Evolutionary conservation across 2,329 filamentous ascomycete genomes (phyloP).

Genomic region (Xylaria sp.): DNA sequence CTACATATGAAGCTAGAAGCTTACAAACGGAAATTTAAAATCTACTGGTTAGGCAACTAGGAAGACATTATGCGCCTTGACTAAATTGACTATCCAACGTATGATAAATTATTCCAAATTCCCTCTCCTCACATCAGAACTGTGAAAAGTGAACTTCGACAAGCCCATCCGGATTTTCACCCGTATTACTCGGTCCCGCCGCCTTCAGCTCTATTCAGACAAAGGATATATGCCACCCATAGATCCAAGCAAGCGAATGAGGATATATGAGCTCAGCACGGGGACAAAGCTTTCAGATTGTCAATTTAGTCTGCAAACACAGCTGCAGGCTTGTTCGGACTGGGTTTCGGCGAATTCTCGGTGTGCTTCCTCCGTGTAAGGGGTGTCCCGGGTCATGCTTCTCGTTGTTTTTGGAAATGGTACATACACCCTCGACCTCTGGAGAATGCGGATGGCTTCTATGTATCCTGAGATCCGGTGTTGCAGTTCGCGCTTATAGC

Average conservation of each 20-base stretch:
- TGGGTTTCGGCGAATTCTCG: not conserved
- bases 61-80: slow-evolving; percentile 14
- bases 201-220: too few species aligned
- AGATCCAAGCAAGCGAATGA: too few species aligned
- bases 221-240: too few species aligned
- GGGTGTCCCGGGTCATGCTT: too few species aligned
- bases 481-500: too few species aligned
- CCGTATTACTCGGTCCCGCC: too few species aligned
- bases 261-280: slow-evolving; percentile 54
- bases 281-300: slow-evolving; percentile 53
- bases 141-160: slow-evolving; percentile 19
- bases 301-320: slow-evolving; percentile 41
- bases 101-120: slow-evolving; percentile 4
- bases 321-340: not conserved
- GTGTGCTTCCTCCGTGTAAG: not conserved
- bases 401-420: too few species aligned
- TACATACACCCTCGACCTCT: too few species aligned
- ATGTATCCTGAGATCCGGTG: too few species aligned
- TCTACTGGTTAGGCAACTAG: slow-evolving; percentile 56
- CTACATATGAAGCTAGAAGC: slow-evolving; percentile 50
- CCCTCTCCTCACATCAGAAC: not conserved
- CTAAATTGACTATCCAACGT: slow-evolving; percentile 15
- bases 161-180: slow-evolving; percentile 3
- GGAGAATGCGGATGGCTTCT: too few species aligned
- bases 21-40: slow-evolving; percentile 47